Evolutionary conservation across 2,329 filamentous ascomycete species (phyloP), one percentile per base, ranked within the genome.

Genomic region (Colletotrichum sansevieriae): DNA sequence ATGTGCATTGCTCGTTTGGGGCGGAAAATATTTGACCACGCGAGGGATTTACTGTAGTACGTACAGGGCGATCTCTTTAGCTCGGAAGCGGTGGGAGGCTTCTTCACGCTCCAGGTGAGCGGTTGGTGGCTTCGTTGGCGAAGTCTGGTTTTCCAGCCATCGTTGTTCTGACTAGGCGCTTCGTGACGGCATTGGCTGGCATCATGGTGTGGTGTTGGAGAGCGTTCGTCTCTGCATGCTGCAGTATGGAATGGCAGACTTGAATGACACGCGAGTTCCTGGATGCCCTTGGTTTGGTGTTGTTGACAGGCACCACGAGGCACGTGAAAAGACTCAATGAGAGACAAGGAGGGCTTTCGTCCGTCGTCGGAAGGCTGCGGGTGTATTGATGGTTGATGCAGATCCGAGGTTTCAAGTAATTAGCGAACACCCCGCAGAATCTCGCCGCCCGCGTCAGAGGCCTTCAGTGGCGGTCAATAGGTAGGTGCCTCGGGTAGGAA

Each of bases 351-450:
- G 29, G 25, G 46, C 35, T 39, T 43, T 39, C 43, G 51, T 39
- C 52, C 60, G 60, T 68, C 41, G 55, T 60, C 55, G 51, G 65
- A 68, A 59, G 35, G 46, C 15, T 18, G 51, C 51, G 43, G 44
- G 15, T 39, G 59, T 63, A 13, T 59, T 39, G 65, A 60, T 51
- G 65, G 47, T 49, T 56, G 62, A 49, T 29, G 62, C 37, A 60
- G 55, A 51, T 68, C 55, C 61, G 65, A 65, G 57, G 65, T 68
- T 68, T 68, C 65, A 68, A 37, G 55, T 68, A 18, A 18, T 18
- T 18, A 25, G 18, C 59, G 51, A 22, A 39, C 35, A 47, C 35
- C 41, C 11, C 39, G 18, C 35, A 12, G 49, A 20, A 57, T 47
- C 33, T 35, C 49, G 29, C 57, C 47, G 39, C 15, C 56, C 22